These are phyloP conservation scores for Drechslerella coelobrocha DNA, from an alignment of 2,329 filamentous ascomycete genomes.

Conservation along the genomic window DNA sequence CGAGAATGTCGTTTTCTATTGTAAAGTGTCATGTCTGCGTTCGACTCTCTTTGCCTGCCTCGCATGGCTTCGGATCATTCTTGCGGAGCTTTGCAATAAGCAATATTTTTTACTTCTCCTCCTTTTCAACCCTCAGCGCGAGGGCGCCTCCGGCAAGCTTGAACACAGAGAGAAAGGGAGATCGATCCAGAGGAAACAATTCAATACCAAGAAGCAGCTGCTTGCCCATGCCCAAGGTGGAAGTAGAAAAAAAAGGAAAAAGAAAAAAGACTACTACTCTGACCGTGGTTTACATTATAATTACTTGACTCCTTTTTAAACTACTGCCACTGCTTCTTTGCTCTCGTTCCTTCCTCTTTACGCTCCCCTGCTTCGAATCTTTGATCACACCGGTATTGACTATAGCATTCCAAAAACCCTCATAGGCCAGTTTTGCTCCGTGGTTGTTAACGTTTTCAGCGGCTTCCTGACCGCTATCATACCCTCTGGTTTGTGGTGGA, in stretches of 20 bases:
- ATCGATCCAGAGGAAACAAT: too few species aligned
- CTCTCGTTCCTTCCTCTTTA: background rate
- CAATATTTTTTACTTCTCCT: background rate
- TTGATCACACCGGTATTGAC: constrained; percentile 35
- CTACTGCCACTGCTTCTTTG: constrained; percentile 4
- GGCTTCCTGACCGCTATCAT: constrained; percentile 26
- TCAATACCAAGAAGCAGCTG: too few species aligned
- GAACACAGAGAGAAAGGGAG: background rate
- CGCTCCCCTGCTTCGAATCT: background rate
- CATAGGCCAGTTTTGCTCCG: constrained; percentile 30
- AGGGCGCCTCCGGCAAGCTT: background rate
- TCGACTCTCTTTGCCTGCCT: constrained; percentile 12
- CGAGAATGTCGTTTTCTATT: constrained; percentile 16
- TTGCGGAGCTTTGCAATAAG: background rate
- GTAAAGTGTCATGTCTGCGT: constrained; percentile 34
- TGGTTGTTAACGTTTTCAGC: constrained; percentile 33
- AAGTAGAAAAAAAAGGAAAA: too few species aligned
- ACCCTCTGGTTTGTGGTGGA: constrained; percentile 34
- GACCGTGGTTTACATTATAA: background rate
- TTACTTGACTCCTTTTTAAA: background rate
- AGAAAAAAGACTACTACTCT: too few species aligned
- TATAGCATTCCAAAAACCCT: background rate
- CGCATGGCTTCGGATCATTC: constrained; percentile 4
- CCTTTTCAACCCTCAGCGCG: background rate
- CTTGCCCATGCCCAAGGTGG: background rate